Evolutionary conservation across 306 rosid species (phyloP).

Genomic region (Coriaria nepalensis): DNA sequence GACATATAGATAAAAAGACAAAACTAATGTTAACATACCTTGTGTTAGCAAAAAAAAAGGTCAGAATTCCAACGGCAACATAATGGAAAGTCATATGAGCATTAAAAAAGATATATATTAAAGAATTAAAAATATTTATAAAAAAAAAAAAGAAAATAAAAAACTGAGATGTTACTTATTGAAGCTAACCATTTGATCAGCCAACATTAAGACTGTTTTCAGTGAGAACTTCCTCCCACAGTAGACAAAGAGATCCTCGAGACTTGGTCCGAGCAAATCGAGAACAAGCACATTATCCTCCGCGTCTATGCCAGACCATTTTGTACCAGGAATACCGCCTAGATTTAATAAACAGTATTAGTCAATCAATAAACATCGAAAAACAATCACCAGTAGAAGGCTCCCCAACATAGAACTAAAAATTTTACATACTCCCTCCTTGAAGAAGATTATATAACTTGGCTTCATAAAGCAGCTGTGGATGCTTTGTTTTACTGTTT

Average conservation of each 20-base stretch:
- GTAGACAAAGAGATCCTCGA: constrained; percentile 86
- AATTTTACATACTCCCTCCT: constrained; percentile 77
- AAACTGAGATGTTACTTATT: constrained; percentile 4
- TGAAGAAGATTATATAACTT: constrained; percentile 75
- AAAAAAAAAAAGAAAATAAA: not conserved
- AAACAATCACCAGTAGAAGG: not conserved
- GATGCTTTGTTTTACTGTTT: constrained; percentile 83
- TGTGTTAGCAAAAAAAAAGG: too few relatives aligned
- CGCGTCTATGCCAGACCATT: constrained; percentile 80
- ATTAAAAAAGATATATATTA: too few relatives aligned
- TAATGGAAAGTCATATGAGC: too few relatives aligned
- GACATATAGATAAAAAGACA: not conserved
- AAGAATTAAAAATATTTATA: not conserved
- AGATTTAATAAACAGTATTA: not conserved
- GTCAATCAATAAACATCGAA: not conserved
- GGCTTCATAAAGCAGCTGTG: constrained; percentile 86
- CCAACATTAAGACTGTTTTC: constrained; percentile 83
- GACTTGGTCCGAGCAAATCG: constrained; percentile 89
- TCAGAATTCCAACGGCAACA: too few relatives aligned
- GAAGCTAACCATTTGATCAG: constrained; percentile 80
- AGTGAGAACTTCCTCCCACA: constrained; percentile 78
- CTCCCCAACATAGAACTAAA: not conserved
- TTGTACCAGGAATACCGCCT: constrained; percentile 75
- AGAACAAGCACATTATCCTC: constrained; percentile 72
- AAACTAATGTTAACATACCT: not conserved